These are phyloP conservation scores for Parietaria judaica DNA, from an alignment of 306 rosid genomes.

Conservation along the genomic window DNA sequence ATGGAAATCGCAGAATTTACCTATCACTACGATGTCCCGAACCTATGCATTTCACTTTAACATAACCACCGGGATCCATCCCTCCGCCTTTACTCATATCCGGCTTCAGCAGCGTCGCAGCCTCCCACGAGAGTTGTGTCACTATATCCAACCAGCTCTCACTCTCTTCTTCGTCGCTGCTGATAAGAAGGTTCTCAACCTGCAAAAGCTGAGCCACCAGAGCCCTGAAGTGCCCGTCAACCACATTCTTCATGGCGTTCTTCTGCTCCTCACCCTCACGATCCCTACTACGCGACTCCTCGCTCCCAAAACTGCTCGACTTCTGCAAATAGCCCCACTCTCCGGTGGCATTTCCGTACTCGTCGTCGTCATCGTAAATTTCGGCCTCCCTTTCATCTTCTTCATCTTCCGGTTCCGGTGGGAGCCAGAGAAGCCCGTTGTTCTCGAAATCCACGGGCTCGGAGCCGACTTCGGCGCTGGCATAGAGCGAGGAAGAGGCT, in stretches of 20 bases:
- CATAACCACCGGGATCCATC: slow-evolving; percentile 96
- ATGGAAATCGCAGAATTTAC: slow-evolving; percentile 30
- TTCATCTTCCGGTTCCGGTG: slow-evolving; percentile 94
- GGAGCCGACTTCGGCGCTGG: slow-evolving; percentile 37
- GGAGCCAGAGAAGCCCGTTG: slow-evolving; percentile 94
- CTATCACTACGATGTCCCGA: slow-evolving; percentile 65
- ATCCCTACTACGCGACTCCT: slow-evolving; percentile 57
- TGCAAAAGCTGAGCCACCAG: slow-evolving; percentile 81
- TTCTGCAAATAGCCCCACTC: slow-evolving; percentile 67
- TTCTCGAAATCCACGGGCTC: slow-evolving; percentile 93
- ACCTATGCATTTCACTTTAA: slow-evolving; percentile 86
- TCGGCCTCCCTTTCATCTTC: slow-evolving; percentile 76
- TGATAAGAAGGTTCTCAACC: slow-evolving; percentile 72
- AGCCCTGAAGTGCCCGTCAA: slow-evolving; percentile 93
- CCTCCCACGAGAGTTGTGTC: slow-evolving; percentile 90
- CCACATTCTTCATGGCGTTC: slow-evolving; percentile 70
- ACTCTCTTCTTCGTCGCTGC: slow-evolving; percentile 33
- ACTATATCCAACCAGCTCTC: slow-evolving; percentile 88
- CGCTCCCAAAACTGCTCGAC: slow-evolving; percentile 73
- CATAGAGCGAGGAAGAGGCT: slow-evolving; percentile 53
- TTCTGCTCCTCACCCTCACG: slow-evolving; percentile 69
- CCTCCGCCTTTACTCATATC: slow-evolving; percentile 89
- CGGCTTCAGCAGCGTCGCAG: slow-evolving; percentile 86
- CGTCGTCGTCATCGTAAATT: slow-evolving; percentile 68
- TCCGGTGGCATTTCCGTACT: slow-evolving; percentile 44